Evolutionary conservation across 805 yeast genomes (phyloP).

Genomic region (Sporopachydermia lactativora): DNA sequence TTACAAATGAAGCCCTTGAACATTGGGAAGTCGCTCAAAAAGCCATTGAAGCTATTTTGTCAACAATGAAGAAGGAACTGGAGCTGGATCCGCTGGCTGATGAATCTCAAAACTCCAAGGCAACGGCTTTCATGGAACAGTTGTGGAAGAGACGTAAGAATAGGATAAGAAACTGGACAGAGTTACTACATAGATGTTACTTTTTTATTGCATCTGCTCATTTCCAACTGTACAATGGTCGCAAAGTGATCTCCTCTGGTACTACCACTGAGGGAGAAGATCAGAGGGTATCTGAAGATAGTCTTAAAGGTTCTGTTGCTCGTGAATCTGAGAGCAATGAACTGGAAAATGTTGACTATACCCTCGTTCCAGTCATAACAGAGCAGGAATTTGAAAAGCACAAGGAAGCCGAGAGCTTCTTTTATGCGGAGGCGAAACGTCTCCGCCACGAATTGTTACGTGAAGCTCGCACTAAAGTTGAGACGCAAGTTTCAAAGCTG

Average conservation of each 20-base stretch:
- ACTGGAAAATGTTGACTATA: conserved; percentile 15
- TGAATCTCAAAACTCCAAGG: conserved; percentile 6
- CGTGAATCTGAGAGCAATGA: conserved; percentile 13
- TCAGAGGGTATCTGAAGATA: conserved; percentile 9
- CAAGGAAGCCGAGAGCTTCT: conserved; percentile 33
- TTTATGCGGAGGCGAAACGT: conserved; percentile 46
- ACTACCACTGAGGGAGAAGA: conserved; percentile 11
- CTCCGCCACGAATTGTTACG: conserved; percentile 38
- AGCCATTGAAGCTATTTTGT: conserved; percentile 16
- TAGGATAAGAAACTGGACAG: conserved; percentile 24
- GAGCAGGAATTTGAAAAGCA: conserved; percentile 17
- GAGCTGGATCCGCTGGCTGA: conserved; percentile 12
- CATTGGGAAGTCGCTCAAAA: conserved; percentile 29
- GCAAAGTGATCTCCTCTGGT: conserved; percentile 15
- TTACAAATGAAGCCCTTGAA: conserved; percentile 36
- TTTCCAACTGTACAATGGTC: conserved; percentile 36
- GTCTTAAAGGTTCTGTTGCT: conserved; percentile 8
- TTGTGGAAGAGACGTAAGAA: conserved; percentile 6
- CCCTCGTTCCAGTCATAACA: conserved; percentile 12
- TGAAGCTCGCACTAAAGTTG: conserved; percentile 26
- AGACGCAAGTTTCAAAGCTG: conserved; percentile 10
- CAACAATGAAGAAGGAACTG: no score
- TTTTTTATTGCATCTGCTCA: conserved; percentile 68
- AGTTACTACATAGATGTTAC: conserved; percentile 58
- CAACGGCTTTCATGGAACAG: no score